These are phyloP conservation scores for Syzygium malaccense DNA, from an alignment of 441 rosid genomes.

Conservation along the genomic window DNA sequence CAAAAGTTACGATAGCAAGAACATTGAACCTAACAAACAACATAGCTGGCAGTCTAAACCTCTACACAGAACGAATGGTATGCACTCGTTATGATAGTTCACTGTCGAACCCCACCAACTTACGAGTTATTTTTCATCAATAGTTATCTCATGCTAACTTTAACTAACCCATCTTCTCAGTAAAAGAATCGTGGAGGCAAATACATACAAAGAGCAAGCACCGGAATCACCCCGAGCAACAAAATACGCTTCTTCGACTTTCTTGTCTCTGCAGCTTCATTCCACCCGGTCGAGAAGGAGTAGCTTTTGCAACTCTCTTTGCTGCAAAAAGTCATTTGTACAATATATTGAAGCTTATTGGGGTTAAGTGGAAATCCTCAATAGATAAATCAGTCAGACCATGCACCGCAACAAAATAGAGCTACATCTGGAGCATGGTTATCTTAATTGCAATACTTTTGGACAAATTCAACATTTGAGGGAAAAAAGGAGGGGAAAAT, in stretches of 20 bases:
- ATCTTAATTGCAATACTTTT: neutral
- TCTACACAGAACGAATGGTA: neutral
- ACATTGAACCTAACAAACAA: neutral
- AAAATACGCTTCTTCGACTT: slow-evolving; percentile 39
- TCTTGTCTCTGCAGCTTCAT: slow-evolving; percentile 56
- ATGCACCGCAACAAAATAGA: neutral
- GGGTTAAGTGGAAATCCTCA: neutral
- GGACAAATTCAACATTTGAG: neutral
- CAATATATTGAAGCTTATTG: neutral
- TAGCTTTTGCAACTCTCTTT: slow-evolving; percentile 48
- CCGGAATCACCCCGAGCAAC: slow-evolving; percentile 36
- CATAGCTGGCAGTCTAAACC: neutral
- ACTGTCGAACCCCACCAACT: neutral
- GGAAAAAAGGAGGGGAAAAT: neutral
- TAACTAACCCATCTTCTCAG: neutral
- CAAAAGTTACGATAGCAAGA: neutral
- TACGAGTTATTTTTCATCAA: neutral
- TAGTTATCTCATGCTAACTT: neutral
- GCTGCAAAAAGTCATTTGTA: slow-evolving; percentile 29
- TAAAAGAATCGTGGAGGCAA: neutral
- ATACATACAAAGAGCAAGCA: slow-evolving; percentile 3
- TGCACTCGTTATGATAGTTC: neutral
- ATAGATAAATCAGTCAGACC: neutral
- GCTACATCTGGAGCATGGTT: neutral
- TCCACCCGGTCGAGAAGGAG: slow-evolving; percentile 45